Evolutionary conservation across 2,329 filamentous ascomycete genomes (phyloP).

Genomic region (Chalara sp.): DNA sequence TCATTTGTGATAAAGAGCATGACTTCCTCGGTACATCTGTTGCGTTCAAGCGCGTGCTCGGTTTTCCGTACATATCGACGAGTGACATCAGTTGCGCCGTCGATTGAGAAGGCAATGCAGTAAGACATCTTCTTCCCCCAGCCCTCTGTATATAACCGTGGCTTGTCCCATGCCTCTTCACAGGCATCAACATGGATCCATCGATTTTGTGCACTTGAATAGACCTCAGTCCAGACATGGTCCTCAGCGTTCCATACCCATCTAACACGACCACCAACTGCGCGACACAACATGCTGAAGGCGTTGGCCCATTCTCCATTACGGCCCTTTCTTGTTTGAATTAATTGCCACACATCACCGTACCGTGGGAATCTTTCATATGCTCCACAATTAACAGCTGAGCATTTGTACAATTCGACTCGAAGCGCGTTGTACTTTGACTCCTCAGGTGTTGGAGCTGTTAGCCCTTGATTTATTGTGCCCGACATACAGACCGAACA

Average conservation of each 20-base stretch:
- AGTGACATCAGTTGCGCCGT: slow-evolving; percentile 65
- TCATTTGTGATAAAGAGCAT: slow-evolving; percentile 88
- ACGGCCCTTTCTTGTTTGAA: slow-evolving; percentile 80
- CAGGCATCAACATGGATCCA: slow-evolving; percentile 98
- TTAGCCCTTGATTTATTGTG: slow-evolving; percentile 77
- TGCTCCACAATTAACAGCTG: slow-evolving; percentile 62
- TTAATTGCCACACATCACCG: slow-evolving; percentile 85
- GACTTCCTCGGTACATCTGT: slow-evolving; percentile 78
- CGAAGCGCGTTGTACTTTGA: slow-evolving; percentile 77
- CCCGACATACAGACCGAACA: slow-evolving; percentile 77
- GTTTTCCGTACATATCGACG: slow-evolving; percentile 64
- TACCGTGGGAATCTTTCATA: slow-evolving; percentile 91
- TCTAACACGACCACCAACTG: slow-evolving; percentile 80
- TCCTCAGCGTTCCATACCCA: slow-evolving; percentile 99
- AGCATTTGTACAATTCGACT: slow-evolving; percentile 88
- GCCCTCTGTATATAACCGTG: slow-evolving; percentile 83
- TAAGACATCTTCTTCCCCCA: slow-evolving; percentile 98
- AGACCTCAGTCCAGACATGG: slow-evolving; percentile 96
- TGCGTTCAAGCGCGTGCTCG: slow-evolving; percentile 67
- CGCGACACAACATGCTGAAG: slow-evolving; percentile 96
- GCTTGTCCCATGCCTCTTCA: slow-evolving; percentile 93
- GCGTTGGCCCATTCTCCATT: slow-evolving; percentile 97
- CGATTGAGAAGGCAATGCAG: slow-evolving; percentile 92
- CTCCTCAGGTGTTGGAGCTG: slow-evolving; percentile 81
- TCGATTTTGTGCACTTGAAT: slow-evolving; percentile 84